Evolutionary conservation across 1,284 basidiomycete species (phyloP), one percentile per base, ranked within the genome.

Genomic region (Ganoderma resinaceum): DNA sequence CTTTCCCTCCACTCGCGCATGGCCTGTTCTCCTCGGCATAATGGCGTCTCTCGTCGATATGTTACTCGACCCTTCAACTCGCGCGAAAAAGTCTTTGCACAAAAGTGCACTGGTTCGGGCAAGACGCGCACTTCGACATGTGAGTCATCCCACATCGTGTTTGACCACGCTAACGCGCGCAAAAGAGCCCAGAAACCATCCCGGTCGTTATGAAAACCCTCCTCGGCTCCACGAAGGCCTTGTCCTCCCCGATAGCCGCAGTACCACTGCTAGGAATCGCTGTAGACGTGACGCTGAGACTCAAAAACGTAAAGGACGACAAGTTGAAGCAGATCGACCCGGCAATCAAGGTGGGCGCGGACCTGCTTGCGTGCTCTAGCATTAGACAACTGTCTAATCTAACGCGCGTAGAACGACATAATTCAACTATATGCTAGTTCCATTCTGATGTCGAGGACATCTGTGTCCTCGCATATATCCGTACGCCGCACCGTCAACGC

Each of bases 101-200:
- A 87, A 87, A 63, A 87, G 89, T 61, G 87, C 86, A 0, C 75
- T 92, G 29, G 85, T 89, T 9, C 84, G 87, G 40, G 83, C 85
- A 1, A 84, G 93, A 60, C 84, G 91, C 40, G 89, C 90, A 31
- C 78, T 95, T 40, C 85, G 91, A 73, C 87, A 87, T 69, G 88
- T 89, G 77, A 75, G 69, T 73, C n/a, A 12, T 40, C 3, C 18
- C n/a, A 18, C 6, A 9, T 18, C 29, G 9, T 18, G 2, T 8
- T 20, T 16, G 23, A 57, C 23, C 20, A 11, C 26, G 55, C 70
- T 69, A 38, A 72, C 52, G 35, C n/a, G 11, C 9, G 14, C 3
- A 12, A 38, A 66, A 89, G 87, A 82, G 83, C 37, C 85, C 86
- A 12, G 75, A 58, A 43, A 38, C 26, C 31, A 31, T 37, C 18